Evolutionary conservation across 2,329 filamentous ascomycete genomes (phyloP).

Genomic region (Berkeleyomyces basicola): DNA sequence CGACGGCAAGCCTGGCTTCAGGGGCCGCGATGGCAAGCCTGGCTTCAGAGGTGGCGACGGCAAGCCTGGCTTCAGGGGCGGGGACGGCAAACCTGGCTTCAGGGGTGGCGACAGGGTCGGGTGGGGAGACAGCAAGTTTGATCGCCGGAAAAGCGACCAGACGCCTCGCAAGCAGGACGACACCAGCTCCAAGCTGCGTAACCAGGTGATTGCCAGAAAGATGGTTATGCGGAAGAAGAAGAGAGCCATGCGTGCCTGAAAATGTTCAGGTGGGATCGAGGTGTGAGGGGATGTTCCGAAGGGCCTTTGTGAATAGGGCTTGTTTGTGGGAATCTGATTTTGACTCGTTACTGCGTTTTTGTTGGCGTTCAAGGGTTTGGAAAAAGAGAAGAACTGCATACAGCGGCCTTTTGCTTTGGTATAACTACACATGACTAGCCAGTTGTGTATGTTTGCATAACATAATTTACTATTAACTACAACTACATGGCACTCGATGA

Average conservation of each 20-base stretch:
- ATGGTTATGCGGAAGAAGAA: slow-evolving; percentile 13
- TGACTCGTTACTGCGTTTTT: slow-evolving; percentile 1
- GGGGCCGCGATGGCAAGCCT: neutral
- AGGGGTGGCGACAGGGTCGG: slow-evolving; percentile 9
- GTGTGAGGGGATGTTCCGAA: neutral
- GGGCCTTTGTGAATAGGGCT: neutral
- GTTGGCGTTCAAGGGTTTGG: slow-evolving; percentile 13
- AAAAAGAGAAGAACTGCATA: slow-evolving; percentile 13
- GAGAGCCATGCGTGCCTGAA: slow-evolving; percentile 9
- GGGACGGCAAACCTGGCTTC: neutral
- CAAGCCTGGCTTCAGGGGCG: slow-evolving; percentile 16
- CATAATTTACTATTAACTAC: neutral
- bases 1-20: slow-evolving; percentile 1
- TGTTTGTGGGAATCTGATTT: neutral
- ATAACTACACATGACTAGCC: neutral
- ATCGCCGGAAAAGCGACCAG: slow-evolving; percentile 14
- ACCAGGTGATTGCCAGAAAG: slow-evolving; percentile 12
- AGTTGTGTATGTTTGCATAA: neutral
- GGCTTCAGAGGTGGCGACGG: slow-evolving; percentile 15
- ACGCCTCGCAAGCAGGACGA: slow-evolving; percentile 22
- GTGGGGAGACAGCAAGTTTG: slow-evolving; percentile 12
- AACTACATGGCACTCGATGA: neutral
- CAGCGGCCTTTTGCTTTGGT: slow-evolving; percentile 7
- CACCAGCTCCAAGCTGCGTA: slow-evolving; percentile 18
- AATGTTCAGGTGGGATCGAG: neutral